Percentiles rank a stretch among this genome's conserved stretches.
phyloP scores from a whole-genome alignment of 495 filamentous ascomycete genomes.

The Neurospora sp. region DNA sequence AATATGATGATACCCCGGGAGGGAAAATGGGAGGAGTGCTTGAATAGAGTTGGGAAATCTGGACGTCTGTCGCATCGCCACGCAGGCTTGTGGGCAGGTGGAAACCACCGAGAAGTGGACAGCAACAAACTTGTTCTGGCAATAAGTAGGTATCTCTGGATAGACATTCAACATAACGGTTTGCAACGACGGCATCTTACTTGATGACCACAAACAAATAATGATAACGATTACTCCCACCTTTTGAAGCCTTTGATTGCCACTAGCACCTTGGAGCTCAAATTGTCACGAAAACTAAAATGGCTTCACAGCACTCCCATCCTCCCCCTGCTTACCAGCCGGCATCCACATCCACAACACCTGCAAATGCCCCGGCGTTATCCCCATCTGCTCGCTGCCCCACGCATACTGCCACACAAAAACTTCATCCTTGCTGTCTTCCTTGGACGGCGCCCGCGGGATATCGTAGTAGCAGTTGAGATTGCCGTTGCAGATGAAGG shows the following conservation, averaged over 20 bases:
- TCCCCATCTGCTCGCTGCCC: constrained; percentile 18
- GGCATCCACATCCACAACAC: constrained; percentile 23
- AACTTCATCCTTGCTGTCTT: neutral
- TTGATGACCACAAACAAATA: too few relatives aligned
- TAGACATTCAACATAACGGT: too few relatives aligned
- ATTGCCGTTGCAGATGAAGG: constrained; percentile 27
- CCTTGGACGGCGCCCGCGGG: constrained; percentile 4
- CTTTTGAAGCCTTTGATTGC: too few relatives aligned
- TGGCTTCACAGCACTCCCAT: neutral
- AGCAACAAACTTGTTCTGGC: constrained; percentile 10
- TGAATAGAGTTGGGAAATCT: neutral
- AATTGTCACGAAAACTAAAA: neutral
- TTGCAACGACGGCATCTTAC: too few relatives aligned
- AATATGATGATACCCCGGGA: neutral
- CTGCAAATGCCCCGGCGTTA: constrained; percentile 20
- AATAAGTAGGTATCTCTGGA: too few relatives aligned
- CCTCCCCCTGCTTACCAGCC: neutral
- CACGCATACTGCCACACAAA: constrained; percentile 26
- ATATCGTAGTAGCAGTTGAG: constrained; percentile 24
- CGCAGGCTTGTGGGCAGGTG: neutral
- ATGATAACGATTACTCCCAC: neutral
- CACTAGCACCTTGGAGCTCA: too few relatives aligned
- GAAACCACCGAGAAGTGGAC: neutral
- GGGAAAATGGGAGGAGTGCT: neutral
- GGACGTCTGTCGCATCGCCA: neutral